Base-by-base conservation (phyloP, 2,329 filamentous ascomycete species). In the Diplodia sapinea region DNA sequence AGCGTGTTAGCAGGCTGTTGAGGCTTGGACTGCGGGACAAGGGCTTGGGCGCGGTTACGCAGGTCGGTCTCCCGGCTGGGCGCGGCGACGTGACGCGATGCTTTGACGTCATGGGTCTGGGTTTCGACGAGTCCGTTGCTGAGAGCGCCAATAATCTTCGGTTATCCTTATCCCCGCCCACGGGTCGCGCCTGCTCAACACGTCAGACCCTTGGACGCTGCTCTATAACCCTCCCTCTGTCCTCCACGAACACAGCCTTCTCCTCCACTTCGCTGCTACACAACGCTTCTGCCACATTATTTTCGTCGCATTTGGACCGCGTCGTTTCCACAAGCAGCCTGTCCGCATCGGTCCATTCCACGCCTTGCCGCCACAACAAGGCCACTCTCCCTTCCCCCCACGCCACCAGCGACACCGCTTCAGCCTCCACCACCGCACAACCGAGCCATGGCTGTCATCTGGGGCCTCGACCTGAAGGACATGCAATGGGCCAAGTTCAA, bases 401-500 rank as follows among this genome's bases (percentile, higher is more conserved):
- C 13, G 13, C 8, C 38, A 31, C 23, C 38, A 33, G 47, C 51
- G 26, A 9, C 23, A 54, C 51, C 23, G 26, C 51, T n/a, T n/a
- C 51, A n/a, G 51, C 17, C 55, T 15, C 20, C n/a, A 1, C 33
- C 36, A 13, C 56, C 8, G 4, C 12, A 31, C 54, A 23, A 4
- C 13, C 15, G 33, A 33, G 47, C 40, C 56, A 82, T 82, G 80
- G 72, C 81, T 5, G 80, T 86, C 17, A 85, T 87, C 70, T 87
- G 85, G 84, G 86, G 86, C 38, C 80, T 88, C 69, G 82, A 87
- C 73, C 77, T 88, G 66, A 77, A 77, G 62, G 85, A 87, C 70
- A 85, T 87, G 73, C 81, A 85, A 79, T 88, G 85, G 85, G 76
- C 76, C 69, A 87, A 86, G 73, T 87, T 88, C 81, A 84, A 83